A percentile compares a stretch with the other conserved stretches of the same genome.
These are phyloP conservation scores for Phaeotremella fagi DNA, from an alignment of 768 basidiomycete species.

Conservation along the genomic window DNA sequence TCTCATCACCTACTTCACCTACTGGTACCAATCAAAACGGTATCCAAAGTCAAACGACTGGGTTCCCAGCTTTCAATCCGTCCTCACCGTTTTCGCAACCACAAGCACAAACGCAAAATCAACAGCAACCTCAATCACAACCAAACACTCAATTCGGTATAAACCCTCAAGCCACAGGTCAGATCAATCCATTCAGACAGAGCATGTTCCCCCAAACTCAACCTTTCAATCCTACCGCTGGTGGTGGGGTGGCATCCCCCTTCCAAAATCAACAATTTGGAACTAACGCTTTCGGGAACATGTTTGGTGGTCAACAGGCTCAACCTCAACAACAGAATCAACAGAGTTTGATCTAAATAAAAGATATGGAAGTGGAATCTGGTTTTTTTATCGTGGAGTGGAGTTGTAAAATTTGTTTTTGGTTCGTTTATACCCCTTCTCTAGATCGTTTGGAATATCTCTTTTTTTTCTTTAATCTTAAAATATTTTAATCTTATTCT, in stretches of 20 bases:
- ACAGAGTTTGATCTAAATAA: conserved; percentile 8
- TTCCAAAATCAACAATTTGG: conserved; percentile 10
- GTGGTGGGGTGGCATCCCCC: conserved; percentile 3
- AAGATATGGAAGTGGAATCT: too few relatives aligned
- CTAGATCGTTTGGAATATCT: too few relatives aligned
- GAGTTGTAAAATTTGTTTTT: neutral
- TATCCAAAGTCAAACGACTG: conserved; percentile 20
- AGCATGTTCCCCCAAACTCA: conserved; percentile 12
- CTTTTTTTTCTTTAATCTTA: too few relatives aligned
- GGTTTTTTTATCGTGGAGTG: too few relatives aligned
- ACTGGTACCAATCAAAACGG: neutral
- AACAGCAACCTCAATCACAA: conserved; percentile 8
- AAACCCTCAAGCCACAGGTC: conserved; percentile 12
- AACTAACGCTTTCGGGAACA: conserved; percentile 1
- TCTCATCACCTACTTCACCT: conserved; percentile 47
- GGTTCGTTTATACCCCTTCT: too few relatives aligned
- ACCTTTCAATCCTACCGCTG: neutral
- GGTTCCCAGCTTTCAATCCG: conserved; percentile 19
- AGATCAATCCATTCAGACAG: conserved; percentile 21
- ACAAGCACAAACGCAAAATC: neutral
- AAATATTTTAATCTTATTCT: too few relatives aligned
- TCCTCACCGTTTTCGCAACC: too few relatives aligned
- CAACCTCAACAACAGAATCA: conserved; percentile 6
- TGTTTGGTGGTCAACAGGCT: conserved; percentile 16
- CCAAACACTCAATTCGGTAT: neutral